Conservation (phyloP, 371 early-diverging fungal species). For the Mucor circinelloides region DNA sequence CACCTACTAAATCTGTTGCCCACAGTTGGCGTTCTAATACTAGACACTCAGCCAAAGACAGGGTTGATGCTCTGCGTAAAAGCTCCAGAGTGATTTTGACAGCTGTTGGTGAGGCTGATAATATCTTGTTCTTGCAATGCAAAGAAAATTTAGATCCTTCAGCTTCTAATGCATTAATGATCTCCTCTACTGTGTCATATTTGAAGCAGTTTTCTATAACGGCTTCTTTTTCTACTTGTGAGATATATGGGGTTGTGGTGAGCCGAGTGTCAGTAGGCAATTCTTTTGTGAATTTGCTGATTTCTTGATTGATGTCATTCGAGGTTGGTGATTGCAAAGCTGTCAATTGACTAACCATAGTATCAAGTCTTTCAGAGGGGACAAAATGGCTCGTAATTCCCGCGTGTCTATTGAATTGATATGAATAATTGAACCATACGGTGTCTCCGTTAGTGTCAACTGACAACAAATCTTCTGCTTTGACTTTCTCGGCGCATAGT, state of each 20-base stretch:
- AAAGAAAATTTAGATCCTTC: background rate
- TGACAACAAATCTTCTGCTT: slow-evolving; percentile 67
- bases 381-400: slow-evolving; percentile 84
- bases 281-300: slow-evolving; percentile 83
- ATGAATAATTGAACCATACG: background rate
- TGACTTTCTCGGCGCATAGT: slow-evolving; percentile 77
- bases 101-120: slow-evolving; percentile 73
- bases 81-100: slow-evolving; percentile 79
- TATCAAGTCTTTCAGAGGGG: slow-evolving; percentile 71
- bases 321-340: slow-evolving; percentile 71
- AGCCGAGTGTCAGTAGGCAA: background rate
- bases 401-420: background rate
- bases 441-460: background rate
- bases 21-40: slow-evolving; percentile 74
- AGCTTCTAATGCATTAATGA: background rate
- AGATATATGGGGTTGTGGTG: background rate
- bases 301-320: slow-evolving; percentile 75
- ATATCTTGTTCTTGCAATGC: slow-evolving; percentile 59
- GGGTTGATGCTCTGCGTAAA: slow-evolving; percentile 62
- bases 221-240: background rate
- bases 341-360: slow-evolving; percentile 23
- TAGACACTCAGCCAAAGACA: slow-evolving; percentile 46
- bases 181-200: background rate
- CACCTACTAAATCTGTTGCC: slow-evolving; percentile 61
- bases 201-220: background rate